These are phyloP conservation scores for Pythium periplocum DNA, from an alignment of 352 stramenopile genomes.

Conservation along the genomic window DNA sequence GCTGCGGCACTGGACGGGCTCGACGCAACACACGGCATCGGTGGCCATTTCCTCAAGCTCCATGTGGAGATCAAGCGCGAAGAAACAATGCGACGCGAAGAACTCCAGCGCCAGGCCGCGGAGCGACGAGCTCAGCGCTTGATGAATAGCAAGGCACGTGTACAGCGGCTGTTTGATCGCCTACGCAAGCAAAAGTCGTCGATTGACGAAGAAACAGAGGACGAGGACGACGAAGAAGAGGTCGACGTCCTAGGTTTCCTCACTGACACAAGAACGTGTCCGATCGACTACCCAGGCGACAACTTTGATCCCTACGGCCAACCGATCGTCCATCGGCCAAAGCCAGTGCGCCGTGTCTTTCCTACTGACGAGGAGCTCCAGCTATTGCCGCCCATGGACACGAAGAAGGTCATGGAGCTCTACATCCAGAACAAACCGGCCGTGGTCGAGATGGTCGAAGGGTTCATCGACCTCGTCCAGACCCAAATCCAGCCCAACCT, in stretches of 20 bases:
- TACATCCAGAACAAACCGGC: slow-evolving; percentile 60
- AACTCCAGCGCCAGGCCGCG: background rate
- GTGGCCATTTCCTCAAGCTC: slow-evolving; percentile 58
- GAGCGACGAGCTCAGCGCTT: background rate
- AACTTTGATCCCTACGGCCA: slow-evolving; percentile 32
- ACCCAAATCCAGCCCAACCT: slow-evolving; percentile 50
- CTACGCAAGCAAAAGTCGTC: no score
- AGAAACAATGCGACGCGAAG: slow-evolving; percentile 12
- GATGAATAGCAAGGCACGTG: background rate
- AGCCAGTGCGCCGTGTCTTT: slow-evolving; percentile 23
- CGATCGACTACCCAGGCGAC: slow-evolving; percentile 25
- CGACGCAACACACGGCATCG: slow-evolving; percentile 29
- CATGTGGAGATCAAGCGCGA: slow-evolving; percentile 36
- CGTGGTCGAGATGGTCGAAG: slow-evolving; percentile 66
- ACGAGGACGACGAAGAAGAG: slow-evolving; percentile 14
- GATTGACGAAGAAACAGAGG: slow-evolving; percentile 4
- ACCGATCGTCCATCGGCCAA: slow-evolving; percentile 16
- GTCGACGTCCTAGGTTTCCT: slow-evolving; percentile 5
- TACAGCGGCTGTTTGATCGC: no score
- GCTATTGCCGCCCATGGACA: slow-evolving; percentile 54
- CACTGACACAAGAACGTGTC: slow-evolving; percentile 20
- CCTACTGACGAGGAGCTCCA: slow-evolving; percentile 45
- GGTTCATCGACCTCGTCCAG: slow-evolving; percentile 49
- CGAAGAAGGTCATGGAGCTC: slow-evolving; percentile 35
- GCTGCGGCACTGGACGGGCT: background rate